These are phyloP conservation scores for Pogostemon cablin DNA, from an alignment of 257 asterid species.

Conservation along the genomic window DNA sequence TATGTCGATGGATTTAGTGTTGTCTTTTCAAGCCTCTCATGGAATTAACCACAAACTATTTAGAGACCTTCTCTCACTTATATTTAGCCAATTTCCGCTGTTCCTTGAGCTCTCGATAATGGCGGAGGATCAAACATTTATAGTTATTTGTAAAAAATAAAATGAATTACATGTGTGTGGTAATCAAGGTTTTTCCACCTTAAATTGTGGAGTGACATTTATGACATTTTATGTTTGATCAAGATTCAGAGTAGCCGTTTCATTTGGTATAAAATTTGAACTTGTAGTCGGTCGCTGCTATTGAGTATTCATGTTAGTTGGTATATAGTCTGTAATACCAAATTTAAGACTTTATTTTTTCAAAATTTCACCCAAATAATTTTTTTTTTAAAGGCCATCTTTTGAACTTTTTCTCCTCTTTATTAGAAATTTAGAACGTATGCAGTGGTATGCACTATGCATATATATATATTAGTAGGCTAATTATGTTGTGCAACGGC, in stretches of 20 bases:
- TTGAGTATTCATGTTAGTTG: neutral
- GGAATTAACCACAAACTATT: conserved; percentile 23
- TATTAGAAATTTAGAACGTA: no score
- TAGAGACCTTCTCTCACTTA: conserved; percentile 21
- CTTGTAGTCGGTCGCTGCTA: neutral
- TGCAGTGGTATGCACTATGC: no score
- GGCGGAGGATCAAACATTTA: conserved; percentile 34
- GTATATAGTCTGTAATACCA: no score
- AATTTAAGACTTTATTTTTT: no score
- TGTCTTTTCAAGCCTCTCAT: conserved; percentile 21
- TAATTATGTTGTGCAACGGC: no score
- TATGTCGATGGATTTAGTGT: neutral
- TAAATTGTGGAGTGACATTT: conserved; percentile 20
- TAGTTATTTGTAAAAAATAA: neutral
- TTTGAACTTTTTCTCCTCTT: no score
- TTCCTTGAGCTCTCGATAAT: conserved; percentile 35
- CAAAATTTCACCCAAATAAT: no score
- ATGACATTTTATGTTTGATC: neutral
- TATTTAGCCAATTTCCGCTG: conserved; percentile 20
- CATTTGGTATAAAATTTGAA: neutral
- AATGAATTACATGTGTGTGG: conserved; percentile 16
- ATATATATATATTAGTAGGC: no score
- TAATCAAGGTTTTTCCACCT: neutral
- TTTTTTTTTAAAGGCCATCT: no score
- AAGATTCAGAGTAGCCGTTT: neutral